Evolutionary conservation across 768 basidiomycete species (phyloP).

Genomic region (Sarcomyxa edulis): DNA sequence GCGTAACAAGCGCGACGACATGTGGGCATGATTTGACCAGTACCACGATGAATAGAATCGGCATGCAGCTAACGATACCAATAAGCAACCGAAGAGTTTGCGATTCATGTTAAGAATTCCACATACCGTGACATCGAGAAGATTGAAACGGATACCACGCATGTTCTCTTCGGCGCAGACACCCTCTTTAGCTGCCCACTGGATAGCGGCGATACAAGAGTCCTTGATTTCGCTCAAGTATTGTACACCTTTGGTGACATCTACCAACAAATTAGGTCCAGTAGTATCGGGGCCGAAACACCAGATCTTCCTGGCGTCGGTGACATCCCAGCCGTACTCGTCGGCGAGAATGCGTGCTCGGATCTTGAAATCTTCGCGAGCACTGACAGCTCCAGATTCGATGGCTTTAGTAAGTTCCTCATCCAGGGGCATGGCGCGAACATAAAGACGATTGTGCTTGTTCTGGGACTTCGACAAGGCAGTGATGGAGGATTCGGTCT

Average conservation of each 20-base stretch:
- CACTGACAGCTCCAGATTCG: constrained; percentile 74
- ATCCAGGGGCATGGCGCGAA: constrained; percentile 88
- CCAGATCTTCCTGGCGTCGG: constrained; percentile 99
- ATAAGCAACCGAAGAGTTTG: background rate
- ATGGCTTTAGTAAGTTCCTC: constrained; percentile 95
- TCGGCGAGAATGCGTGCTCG: constrained; percentile 96
- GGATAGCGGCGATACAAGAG: constrained; percentile 97
- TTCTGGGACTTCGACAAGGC: constrained; percentile 99
- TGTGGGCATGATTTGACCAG: constrained; percentile 97
- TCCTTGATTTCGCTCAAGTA: constrained; percentile 99
- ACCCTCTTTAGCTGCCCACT: constrained; percentile 99
- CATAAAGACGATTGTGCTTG: constrained; percentile 99
- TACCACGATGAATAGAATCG: constrained; percentile 99
- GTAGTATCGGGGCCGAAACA: constrained; percentile 99
- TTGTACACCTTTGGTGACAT: constrained; percentile 98
- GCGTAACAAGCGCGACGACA: constrained; percentile 96
- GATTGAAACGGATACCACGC: constrained; percentile 96
- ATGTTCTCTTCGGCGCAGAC: constrained; percentile 96
- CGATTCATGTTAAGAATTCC: background rate
- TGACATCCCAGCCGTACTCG: constrained; percentile 97
- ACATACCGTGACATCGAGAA: constrained; percentile 89
- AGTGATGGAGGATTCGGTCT: constrained; percentile 90
- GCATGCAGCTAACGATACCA: constrained; percentile 68
- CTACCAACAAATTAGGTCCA: constrained; percentile 94
- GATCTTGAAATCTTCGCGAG: constrained; percentile 97